A percentile compares a stretch with the other conserved stretches of the same genome.
These are phyloP conservation scores for Taphrina confusa DNA, from an alignment of 1,139 yeast genomes.

Conservation along the genomic window DNA sequence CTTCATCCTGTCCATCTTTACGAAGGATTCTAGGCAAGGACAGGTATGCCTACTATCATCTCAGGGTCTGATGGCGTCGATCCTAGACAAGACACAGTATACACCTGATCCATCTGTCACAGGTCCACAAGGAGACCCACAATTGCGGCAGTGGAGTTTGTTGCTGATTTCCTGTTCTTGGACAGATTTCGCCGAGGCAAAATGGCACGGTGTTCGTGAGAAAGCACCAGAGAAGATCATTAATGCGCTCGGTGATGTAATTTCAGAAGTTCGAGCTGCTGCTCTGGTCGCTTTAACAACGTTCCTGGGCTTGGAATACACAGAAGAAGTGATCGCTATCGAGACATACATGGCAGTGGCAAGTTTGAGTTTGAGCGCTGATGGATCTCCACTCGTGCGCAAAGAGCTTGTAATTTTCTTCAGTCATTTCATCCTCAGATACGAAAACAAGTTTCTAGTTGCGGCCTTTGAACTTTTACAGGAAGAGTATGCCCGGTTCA, in stretches of 20 bases:
- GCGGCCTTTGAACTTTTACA: slow-evolving; percentile 85
- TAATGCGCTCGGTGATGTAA: slow-evolving; percentile 73
- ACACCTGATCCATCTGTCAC: slow-evolving; percentile 52
- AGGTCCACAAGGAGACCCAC: slow-evolving; percentile 57
- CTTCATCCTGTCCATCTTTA: slow-evolving; percentile 79
- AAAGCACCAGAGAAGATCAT: slow-evolving; percentile 62
- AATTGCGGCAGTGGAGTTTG: slow-evolving; percentile 89
- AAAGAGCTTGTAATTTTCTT: slow-evolving; percentile 79
- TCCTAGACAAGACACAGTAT: slow-evolving; percentile 51
- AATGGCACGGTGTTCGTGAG: slow-evolving; percentile 68
- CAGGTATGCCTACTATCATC: slow-evolving; percentile 61
- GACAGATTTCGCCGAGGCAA: slow-evolving; percentile 72
- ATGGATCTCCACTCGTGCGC: slow-evolving; percentile 86
- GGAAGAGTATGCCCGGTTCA: slow-evolving; percentile 70
- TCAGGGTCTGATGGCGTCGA: slow-evolving; percentile 28
- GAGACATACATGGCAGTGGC: slow-evolving; percentile 52
- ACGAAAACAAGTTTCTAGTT: slow-evolving; percentile 73
- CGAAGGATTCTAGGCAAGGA: slow-evolving; percentile 75
- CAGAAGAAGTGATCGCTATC: slow-evolving; percentile 44
- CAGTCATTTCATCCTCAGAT: slow-evolving; percentile 69
- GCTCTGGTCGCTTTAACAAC: slow-evolving; percentile 72
- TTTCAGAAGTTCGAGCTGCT: slow-evolving; percentile 92
- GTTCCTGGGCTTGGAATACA: slow-evolving; percentile 57
- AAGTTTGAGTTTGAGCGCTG: slow-evolving; percentile 60
- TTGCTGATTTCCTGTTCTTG: slow-evolving; percentile 76